phyloP scores from a whole-genome alignment of 192 early-diverging fungal genomes.

The Coemansia sp. region DNA sequence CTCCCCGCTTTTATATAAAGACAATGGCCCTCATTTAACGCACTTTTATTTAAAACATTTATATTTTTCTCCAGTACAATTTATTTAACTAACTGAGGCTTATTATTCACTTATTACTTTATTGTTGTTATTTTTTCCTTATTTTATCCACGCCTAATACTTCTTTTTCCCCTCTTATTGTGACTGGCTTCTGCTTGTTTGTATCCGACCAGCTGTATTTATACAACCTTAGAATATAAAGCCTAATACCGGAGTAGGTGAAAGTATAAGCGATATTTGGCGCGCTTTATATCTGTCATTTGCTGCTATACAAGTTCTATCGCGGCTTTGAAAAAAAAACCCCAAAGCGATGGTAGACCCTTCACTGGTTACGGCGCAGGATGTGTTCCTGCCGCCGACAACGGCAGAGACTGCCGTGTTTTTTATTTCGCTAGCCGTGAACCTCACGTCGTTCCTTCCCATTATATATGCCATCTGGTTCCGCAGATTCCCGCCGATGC shows the following conservation, averaged over 20 bases:
- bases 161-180: not conserved
- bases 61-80: not conserved
- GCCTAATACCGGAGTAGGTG: not conserved
- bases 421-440: conserved; percentile 24
- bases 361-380: conserved; percentile 21
- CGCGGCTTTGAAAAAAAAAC: conserved; percentile 1
- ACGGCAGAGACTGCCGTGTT: conserved; percentile 31
- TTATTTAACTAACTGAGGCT: not conserved
- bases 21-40: not conserved
- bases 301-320: not conserved
- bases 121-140: not conserved
- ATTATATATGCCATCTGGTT: conserved; percentile 30
- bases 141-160: not conserved
- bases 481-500: conserved; percentile 37
- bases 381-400: conserved; percentile 31
- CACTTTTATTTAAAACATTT: not conserved
- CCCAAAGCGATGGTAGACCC: conserved; percentile 9
- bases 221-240: not conserved
- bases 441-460: conserved; percentile 25
- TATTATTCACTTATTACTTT: not conserved
- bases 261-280: not conserved
- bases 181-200: not conserved
- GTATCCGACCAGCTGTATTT: not conserved
- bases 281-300: not conserved
- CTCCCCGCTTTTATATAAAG: not conserved